A percentile compares a stretch with the other conserved stretches of the same genome.
Evolutionary conservation across 2,329 filamentous ascomycete species (phyloP).

Genomic region (Diaporthe sp.): DNA sequence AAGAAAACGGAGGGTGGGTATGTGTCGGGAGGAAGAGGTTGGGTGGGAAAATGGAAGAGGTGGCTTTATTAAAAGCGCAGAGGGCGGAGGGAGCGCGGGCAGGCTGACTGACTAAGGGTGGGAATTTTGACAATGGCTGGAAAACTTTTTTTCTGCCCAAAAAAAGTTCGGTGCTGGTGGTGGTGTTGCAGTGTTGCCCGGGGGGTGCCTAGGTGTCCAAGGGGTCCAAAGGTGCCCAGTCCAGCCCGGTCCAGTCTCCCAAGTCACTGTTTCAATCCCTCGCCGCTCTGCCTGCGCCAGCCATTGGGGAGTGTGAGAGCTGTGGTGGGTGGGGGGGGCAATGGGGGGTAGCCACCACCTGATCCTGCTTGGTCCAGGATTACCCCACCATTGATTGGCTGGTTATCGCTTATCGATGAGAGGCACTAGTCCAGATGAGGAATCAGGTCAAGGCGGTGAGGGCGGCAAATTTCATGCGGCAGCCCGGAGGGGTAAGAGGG

Average conservation of each 20-base stretch:
- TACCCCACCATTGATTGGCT: conserved; percentile 47
- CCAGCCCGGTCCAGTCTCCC: conserved; percentile 9
- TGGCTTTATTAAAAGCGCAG: conserved; percentile 33
- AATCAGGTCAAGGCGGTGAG: conserved; percentile 47
- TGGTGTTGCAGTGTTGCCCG: conserved; percentile 3
- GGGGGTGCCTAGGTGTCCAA: conserved; percentile 9
- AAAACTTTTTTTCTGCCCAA: conserved; percentile 45
- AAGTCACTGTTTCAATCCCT: conserved; percentile 17
- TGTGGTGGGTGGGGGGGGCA: conserved; percentile 9
- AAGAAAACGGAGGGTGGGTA: conserved; percentile 37
- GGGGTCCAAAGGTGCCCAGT: conserved; percentile 5
- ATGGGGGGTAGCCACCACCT: conserved; percentile 8
- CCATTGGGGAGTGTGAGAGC: neutral
- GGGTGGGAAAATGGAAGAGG: conserved; percentile 28
- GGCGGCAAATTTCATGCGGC: conserved; percentile 42
- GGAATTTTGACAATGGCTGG: conserved; percentile 38
- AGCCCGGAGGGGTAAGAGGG: conserved; percentile 34
- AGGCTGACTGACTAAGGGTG: conserved; percentile 36
- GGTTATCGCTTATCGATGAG: conserved; percentile 41
- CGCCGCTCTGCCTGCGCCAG: neutral
- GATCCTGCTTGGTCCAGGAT: conserved; percentile 40
- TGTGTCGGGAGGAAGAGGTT: conserved; percentile 16
- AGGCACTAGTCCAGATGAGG: conserved; percentile 43
- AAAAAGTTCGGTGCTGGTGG: conserved; percentile 37
- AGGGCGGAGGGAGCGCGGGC: conserved; percentile 25